Evolutionary conservation across 169 alveolate genomes (phyloP).

Genomic region (Babesia sp.): DNA sequence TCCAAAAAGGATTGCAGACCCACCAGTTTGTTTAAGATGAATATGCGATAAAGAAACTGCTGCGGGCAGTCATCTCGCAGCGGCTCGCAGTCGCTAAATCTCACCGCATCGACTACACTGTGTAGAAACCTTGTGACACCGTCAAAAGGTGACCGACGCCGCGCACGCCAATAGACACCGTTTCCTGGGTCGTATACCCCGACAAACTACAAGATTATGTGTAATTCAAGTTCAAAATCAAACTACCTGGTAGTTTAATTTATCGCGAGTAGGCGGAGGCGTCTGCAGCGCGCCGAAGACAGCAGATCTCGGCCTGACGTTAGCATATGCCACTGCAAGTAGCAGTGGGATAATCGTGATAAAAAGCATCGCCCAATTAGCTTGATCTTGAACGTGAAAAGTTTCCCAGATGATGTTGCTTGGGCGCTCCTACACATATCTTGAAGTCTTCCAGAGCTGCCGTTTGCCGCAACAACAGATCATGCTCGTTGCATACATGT

Average conservation of each 20-base stretch:
- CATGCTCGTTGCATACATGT: constrained; percentile 68
- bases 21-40: constrained; percentile 34
- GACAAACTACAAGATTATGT: constrained; percentile 17
- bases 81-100: constrained; percentile 14
- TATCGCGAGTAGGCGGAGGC: constrained; percentile 15
- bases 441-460: constrained; percentile 28
- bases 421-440: constrained; percentile 34
- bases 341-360: neutral
- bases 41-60: constrained; percentile 14
- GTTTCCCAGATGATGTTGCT: constrained; percentile 35
- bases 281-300: constrained; percentile 55
- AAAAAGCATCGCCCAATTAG: neutral
- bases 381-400: neutral
- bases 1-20: neutral
- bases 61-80: constrained; percentile 20
- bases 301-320: constrained; percentile 48
- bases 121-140: neutral
- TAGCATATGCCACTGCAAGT: neutral
- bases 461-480: constrained; percentile 30
- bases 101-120: constrained; percentile 5
- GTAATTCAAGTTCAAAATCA: neutral
- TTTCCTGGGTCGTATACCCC: constrained; percentile 47
- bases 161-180: constrained; percentile 57
- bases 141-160: constrained; percentile 1
- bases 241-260: constrained; percentile 7